These are phyloP conservation scores for Coniochaeta ligniaria DNA, from an alignment of 2,329 filamentous ascomycete genomes.

Conservation along the genomic window DNA sequence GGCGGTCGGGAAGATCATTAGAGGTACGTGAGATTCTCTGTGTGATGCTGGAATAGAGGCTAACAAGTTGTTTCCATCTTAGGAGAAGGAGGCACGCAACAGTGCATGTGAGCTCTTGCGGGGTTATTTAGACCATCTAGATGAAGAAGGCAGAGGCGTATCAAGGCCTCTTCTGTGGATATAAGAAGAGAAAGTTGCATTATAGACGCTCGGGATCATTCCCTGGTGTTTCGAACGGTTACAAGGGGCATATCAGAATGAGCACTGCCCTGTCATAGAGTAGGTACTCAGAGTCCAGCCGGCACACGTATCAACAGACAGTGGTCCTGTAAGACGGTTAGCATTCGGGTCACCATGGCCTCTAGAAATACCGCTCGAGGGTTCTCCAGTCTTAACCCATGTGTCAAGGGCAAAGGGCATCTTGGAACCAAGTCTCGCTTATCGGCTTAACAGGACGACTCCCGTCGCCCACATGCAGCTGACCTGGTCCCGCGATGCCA, in stretches of 20 bases:
- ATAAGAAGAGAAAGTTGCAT: too few species aligned
- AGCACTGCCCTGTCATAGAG: too few species aligned
- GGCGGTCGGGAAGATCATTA: slow-evolving; percentile 21
- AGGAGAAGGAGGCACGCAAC: slow-evolving; percentile 19
- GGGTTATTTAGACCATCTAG: background rate
- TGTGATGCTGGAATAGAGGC: background rate
- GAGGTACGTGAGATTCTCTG: slow-evolving; percentile 10
- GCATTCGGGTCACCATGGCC: too few species aligned
- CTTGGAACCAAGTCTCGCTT: background rate
- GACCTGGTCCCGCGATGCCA: background rate
- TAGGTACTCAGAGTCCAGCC: too few species aligned
- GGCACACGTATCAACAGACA: too few species aligned
- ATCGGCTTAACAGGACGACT: background rate
- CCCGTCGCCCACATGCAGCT: background rate
- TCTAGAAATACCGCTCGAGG: background rate
- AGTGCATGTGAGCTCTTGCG: slow-evolving; percentile 14
- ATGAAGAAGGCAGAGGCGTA: background rate
- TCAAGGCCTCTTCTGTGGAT: background rate
- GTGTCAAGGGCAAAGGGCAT: background rate
- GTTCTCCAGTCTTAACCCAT: background rate
- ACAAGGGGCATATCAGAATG: too few species aligned
- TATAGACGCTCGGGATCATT: too few species aligned
- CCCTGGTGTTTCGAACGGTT: too few species aligned
- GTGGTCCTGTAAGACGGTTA: too few species aligned
- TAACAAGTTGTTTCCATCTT: background rate